These are phyloP conservation scores for Ascomycota sp. DNA, from an alignment of 2,329 filamentous ascomycete species.

Conservation along the genomic window DNA sequence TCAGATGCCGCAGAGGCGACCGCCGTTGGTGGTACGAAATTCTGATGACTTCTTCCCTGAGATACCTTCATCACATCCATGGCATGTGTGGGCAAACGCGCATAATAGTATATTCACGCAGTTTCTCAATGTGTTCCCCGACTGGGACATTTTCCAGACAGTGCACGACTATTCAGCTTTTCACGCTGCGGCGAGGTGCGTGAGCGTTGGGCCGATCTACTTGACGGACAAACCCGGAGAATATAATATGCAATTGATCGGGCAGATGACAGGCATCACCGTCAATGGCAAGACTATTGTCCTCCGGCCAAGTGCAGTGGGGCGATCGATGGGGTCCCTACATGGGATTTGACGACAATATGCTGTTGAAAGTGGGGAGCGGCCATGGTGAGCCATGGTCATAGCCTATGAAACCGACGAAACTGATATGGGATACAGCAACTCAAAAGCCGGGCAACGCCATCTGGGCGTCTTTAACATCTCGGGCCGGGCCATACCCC, in stretches of 20 bases:
- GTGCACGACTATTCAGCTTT: constrained; percentile 51
- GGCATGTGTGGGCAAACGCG: constrained; percentile 91
- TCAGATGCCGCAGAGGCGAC: constrained; percentile 57
- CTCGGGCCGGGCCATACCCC: constrained; percentile 35
- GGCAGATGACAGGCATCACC: constrained; percentile 62
- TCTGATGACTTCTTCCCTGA: constrained; percentile 86
- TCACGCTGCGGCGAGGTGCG: constrained; percentile 74
- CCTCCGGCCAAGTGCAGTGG: constrained; percentile 56
- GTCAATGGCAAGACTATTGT: constrained; percentile 55
- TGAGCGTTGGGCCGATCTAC: constrained; percentile 83
- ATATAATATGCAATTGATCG: constrained; percentile 56
- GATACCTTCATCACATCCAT: constrained; percentile 60
- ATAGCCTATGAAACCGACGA: too few relatives aligned
- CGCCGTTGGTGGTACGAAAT: constrained; percentile 59
- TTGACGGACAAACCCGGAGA: constrained; percentile 79
- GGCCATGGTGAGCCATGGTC: constrained; percentile 40
- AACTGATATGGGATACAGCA: constrained; percentile 11
- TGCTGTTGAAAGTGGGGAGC: constrained; percentile 56
- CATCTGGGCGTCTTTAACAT: constrained; percentile 79
- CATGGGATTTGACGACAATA: constrained; percentile 50
- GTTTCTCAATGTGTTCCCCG: constrained; percentile 70
- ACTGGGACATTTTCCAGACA: constrained; percentile 57
- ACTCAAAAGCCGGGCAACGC: constrained; percentile 44
- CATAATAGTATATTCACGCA: constrained; percentile 70
- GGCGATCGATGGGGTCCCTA: constrained; percentile 54